Percentiles rank a stretch among this genome's conserved stretches.
Conservation (phyloP, 805 yeast genomes). For the Millerozyma miso region DNA sequence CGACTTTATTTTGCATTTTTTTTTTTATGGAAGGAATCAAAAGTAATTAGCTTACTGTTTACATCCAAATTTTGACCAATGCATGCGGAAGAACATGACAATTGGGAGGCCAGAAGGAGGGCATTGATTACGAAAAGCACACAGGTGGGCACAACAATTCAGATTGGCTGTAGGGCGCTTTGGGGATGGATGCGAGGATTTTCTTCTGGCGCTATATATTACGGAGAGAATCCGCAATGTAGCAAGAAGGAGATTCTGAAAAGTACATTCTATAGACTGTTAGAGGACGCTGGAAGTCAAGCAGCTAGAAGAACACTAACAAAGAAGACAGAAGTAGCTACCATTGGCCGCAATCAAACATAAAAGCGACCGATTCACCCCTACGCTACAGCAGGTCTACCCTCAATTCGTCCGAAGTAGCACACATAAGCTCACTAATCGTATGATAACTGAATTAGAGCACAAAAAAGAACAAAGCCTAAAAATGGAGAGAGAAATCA, state of each 20-base stretch:
- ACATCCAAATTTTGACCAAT: not conserved
- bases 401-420: too few species aligned
- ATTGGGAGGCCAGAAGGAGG: not conserved
- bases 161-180: not conserved
- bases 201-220: not conserved
- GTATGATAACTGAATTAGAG: too few species aligned
- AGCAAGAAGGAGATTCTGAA: too few species aligned
- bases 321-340: too few species aligned
- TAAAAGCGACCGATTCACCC: too few species aligned
- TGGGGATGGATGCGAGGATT: not conserved
- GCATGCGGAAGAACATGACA: not conserved
- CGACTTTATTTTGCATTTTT: not conserved
- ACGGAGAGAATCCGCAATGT: not conserved
- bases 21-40: not conserved
- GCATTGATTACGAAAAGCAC: not conserved
- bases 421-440: too few species aligned
- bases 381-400: too few species aligned
- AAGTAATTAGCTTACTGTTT: not conserved
- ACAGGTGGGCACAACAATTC: not conserved
- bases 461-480: not conserved
- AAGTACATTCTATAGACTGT: too few species aligned
- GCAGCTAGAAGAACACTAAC: too few species aligned
- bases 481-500: not conserved
- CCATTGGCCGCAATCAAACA: too few species aligned
- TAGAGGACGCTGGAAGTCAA: too few species aligned